A percentile compares a stretch with the other conserved stretches of the same genome.
Evolutionary conservation across 2,329 filamentous ascomycete species (phyloP).

Genomic region (Sporothrix curviconia): DNA sequence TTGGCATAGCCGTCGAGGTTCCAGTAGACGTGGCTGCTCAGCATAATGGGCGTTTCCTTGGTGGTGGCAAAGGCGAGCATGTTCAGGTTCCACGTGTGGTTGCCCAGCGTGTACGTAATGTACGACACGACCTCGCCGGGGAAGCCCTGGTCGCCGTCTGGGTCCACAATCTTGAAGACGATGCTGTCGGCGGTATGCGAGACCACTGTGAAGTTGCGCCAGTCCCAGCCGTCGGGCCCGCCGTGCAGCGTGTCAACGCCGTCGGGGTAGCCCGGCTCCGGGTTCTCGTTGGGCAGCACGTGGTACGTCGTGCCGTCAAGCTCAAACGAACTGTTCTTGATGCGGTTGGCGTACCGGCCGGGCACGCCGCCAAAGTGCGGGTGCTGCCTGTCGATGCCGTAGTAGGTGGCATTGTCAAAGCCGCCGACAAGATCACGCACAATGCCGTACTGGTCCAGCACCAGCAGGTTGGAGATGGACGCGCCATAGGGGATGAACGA

Average conservation of each 20-base stretch:
- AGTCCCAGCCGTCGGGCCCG: constrained; percentile 68
- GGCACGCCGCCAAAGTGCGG: constrained; percentile 67
- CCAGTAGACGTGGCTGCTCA: constrained; percentile 71
- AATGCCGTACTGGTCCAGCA: constrained; percentile 62
- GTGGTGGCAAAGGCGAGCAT: constrained; percentile 66
- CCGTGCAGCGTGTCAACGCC: constrained; percentile 63
- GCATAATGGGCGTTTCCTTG: constrained; percentile 76
- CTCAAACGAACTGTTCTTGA: constrained; percentile 67
- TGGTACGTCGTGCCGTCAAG: constrained; percentile 58
- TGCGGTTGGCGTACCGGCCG: constrained; percentile 74
- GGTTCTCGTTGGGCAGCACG: constrained; percentile 58
- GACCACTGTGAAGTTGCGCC: constrained; percentile 70
- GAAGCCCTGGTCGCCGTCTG: constrained; percentile 68
- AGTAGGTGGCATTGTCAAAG: constrained; percentile 70
- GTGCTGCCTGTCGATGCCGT: constrained; percentile 57
- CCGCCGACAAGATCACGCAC: constrained; percentile 66
- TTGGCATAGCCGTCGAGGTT: constrained; percentile 76
- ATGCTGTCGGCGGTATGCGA: constrained; percentile 60
- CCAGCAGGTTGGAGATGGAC: constrained; percentile 62
- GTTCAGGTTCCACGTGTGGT: constrained; percentile 63
- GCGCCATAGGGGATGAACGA: constrained; percentile 70
- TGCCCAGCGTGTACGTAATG: constrained; percentile 64
- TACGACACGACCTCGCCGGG: constrained; percentile 69
- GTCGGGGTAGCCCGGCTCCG: constrained; percentile 40
- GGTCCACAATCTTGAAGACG: constrained; percentile 68